These are phyloP conservation scores for Solanum verrucosum DNA, from an alignment of 257 asterid species.

Conservation along the genomic window DNA sequence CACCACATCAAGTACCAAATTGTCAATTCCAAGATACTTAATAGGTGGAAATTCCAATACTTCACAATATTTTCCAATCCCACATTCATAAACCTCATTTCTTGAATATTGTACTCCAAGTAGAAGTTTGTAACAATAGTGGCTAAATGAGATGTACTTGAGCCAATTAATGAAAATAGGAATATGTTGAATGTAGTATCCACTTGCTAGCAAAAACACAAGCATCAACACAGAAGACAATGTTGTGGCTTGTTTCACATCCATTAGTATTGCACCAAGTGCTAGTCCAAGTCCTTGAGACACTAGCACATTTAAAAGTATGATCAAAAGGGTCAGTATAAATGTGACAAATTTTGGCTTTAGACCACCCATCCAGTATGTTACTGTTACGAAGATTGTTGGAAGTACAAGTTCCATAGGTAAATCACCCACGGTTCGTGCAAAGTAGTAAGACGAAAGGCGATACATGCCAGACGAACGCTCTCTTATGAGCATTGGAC, in stretches of 20 bases:
- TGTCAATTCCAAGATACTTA: constrained; percentile 43
- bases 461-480: constrained; percentile 74
- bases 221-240: constrained; percentile 66
- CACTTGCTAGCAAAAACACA: constrained; percentile 60
- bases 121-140: constrained; percentile 59
- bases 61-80: constrained; percentile 31
- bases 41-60: constrained; percentile 56
- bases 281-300: constrained; percentile 87
- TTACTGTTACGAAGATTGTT: constrained; percentile 45
- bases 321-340: constrained; percentile 36
- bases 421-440: constrained; percentile 57
- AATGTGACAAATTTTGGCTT: constrained; percentile 50
- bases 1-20: constrained; percentile 42
- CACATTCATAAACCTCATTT: constrained; percentile 52
- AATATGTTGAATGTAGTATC: constrained; percentile 74
- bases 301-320: constrained; percentile 64
- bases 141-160: constrained; percentile 65
- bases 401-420: constrained; percentile 91
- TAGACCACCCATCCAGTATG: constrained; percentile 90
- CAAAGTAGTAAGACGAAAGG: constrained; percentile 65
- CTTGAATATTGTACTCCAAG: constrained; percentile 58
- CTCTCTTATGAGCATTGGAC: constrained; percentile 50
- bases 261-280: constrained; percentile 78
- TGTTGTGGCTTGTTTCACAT: constrained; percentile 58
- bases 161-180: constrained; percentile 59